Percentiles rank a stretch among this genome's conserved stretches.
Evolutionary conservation across 805 yeast species (phyloP).

Genomic region (Allodekkera sacchari): DNA sequence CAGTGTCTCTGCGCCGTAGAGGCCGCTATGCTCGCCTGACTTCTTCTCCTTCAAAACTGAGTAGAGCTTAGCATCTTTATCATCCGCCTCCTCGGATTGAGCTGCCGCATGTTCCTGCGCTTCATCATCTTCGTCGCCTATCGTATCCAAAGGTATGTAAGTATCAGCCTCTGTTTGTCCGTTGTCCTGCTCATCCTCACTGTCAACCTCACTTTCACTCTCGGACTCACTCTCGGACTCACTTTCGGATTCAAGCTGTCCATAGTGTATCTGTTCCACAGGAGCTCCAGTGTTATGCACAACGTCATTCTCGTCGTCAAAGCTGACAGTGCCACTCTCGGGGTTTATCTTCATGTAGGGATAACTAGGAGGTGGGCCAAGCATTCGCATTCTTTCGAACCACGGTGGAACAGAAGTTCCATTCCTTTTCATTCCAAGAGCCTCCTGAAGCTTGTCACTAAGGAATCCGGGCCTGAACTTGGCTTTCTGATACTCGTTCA

Average conservation of each 20-base stretch:
- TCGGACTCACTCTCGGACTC: slow-evolving; percentile 24
- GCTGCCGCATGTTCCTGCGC: slow-evolving; percentile 9
- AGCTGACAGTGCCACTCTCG: slow-evolving; percentile 25
- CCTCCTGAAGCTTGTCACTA: slow-evolving; percentile 52
- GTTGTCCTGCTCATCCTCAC: slow-evolving; percentile 19
- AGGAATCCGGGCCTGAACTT: slow-evolving; percentile 54
- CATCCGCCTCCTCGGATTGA: slow-evolving; percentile 11
- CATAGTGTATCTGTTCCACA: slow-evolving; percentile 7
- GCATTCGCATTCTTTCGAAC: slow-evolving; percentile 56
- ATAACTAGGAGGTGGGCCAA: slow-evolving; percentile 84
- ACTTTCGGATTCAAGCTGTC: slow-evolving; percentile 23
- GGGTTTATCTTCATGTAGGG: slow-evolving; percentile 48
- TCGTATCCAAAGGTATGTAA: slow-evolving; percentile 10
- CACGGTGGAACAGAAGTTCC: slow-evolving; percentile 61
- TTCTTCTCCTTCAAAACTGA: slow-evolving; percentile 24
- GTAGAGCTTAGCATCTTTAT: slow-evolving; percentile 19
- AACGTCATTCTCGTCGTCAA: slow-evolving; percentile 12
- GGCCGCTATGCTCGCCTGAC: slow-evolving; percentile 15
- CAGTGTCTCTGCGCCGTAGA: slow-evolving; percentile 23
- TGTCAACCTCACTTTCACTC: slow-evolving; percentile 15
- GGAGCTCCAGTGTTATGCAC: slow-evolving; percentile 14
- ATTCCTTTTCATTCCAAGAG: slow-evolving; percentile 45
- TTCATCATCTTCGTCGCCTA: slow-evolving; percentile 24
- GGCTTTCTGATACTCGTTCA: slow-evolving; percentile 28
- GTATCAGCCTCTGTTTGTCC: too few relatives aligned